These are phyloP conservation scores for Metarhizium humberi DNA, from an alignment of 2,329 filamentous ascomycete genomes.

Conservation along the genomic window DNA sequence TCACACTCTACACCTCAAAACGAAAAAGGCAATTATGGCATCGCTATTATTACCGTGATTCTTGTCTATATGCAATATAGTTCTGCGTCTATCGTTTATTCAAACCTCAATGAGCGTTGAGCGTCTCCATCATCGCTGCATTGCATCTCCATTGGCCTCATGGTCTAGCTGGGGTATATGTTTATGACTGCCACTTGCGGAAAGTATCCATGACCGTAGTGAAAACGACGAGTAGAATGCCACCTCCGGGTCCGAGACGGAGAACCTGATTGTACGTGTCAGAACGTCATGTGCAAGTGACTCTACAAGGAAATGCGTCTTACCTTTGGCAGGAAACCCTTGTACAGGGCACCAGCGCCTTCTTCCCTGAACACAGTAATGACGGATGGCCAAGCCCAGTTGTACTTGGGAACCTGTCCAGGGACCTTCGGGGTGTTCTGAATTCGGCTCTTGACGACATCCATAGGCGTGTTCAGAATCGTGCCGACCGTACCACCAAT, in stretches of 20 bases:
- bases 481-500: conserved; percentile 85
- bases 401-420: conserved; percentile 87
- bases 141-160: background rate
- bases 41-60: background rate
- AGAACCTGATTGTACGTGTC: conserved; percentile 22
- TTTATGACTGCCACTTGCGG: conserved; percentile 42
- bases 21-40: background rate
- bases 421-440: conserved; percentile 83
- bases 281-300: conserved; percentile 6
- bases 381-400: conserved; percentile 91
- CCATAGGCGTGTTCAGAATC: conserved; percentile 88
- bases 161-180: background rate
- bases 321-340: conserved; percentile 97
- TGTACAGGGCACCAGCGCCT: conserved; percentile 86
- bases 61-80: conserved; percentile 1
- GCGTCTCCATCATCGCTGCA: background rate
- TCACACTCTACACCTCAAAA: background rate
- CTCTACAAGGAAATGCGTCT: conserved; percentile 34
- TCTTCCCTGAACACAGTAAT: conserved; percentile 87
- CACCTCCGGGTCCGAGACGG: conserved; percentile 45
- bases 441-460: conserved; percentile 96
- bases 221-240: conserved; percentile 74
- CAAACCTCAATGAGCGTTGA: background rate
- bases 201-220: conserved; percentile 92
- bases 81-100: background rate